Base-by-base conservation (phyloP, 768 basidiomycete genomes). In the Phylloporus sp. region DNA sequence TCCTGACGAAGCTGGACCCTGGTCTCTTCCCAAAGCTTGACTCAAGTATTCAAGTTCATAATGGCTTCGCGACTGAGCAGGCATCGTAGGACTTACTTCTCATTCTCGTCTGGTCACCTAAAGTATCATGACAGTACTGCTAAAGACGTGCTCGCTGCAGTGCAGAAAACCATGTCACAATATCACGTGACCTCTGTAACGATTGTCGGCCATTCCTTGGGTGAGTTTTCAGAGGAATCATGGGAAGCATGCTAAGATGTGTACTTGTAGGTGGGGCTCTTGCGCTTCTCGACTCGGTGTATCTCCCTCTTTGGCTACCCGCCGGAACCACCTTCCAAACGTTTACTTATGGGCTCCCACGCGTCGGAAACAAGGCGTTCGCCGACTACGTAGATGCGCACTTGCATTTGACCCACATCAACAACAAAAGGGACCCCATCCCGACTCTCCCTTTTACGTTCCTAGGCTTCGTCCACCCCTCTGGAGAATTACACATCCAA, bases 321-420 rank as follows among this genome's bases (percentile, higher is more conserved):
- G 27, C 51, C 0, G 58, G 56, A 44, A 68, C 60, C 2, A 57
- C 58, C 13, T 64, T 73, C 62, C 39, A 51, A 37, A 64, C 67
- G 7, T 20, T 68, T 24, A 17, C 38, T 14, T 72, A 67, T 36
- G 71, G 71, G 24, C 58, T 73, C 26, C 71, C 69, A 28, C 60
- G 70, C n/a, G 70, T 69, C 22, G 80, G 82, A 11, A 82, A 84
- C 62, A 71, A 76, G 56, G 78, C 69, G 2, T 84, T 82, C 49
- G 81, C 80, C 1, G 53, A 80, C 53, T 76, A 75, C 53, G 72
- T 81, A 38, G 77, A 82, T 50, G 61, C 70, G 9, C 63, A 76
- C 35, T 37, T 68, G 31, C 50, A 64, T 10, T 54, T 81, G 37
- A 79, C 71, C 5, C 81, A 76, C 49, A 72, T 84, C 59, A 81